Percentiles rank a stretch among this genome's conserved stretches.
phyloP scores from a whole-genome alignment of 768 basidiomycete genomes.

The Cantharellus anzutake region DNA sequence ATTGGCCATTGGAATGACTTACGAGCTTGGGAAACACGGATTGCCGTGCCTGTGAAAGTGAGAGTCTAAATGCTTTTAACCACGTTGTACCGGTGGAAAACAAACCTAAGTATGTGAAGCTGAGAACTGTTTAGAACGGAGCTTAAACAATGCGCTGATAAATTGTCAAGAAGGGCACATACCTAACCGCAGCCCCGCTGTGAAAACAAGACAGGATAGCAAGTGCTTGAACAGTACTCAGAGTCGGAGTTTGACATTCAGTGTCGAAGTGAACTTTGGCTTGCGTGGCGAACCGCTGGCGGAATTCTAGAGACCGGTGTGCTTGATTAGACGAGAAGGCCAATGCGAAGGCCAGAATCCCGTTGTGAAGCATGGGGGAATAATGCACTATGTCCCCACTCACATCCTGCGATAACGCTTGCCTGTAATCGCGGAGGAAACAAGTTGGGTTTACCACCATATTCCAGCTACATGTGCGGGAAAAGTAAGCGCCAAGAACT shows the following conservation, averaged over 20 bases:
- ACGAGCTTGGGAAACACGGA: too few relatives aligned
- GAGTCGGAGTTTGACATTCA: background rate
- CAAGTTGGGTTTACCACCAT: background rate
- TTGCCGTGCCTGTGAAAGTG: too few relatives aligned
- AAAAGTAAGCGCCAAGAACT: background rate
- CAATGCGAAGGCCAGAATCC: background rate
- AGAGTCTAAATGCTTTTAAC: background rate
- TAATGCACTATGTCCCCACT: background rate
- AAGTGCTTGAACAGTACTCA: background rate
- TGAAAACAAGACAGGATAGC: background rate
- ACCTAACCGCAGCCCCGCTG: too few relatives aligned
- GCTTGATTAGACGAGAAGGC: background rate
- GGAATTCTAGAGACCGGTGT: background rate
- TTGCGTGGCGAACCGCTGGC: background rate
- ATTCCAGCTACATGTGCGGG: background rate
- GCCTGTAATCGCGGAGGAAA: background rate
- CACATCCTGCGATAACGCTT: background rate
- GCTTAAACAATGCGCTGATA: too few relatives aligned
- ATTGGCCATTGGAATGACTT: conserved; percentile 10
- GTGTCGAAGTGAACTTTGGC: background rate
- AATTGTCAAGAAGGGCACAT: too few relatives aligned
- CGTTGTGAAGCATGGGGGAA: background rate
- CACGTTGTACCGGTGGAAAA: too few relatives aligned
- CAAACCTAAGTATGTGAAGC: too few relatives aligned
- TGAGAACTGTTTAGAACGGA: background rate